Percentiles rank a stretch among this genome's conserved stretches.
Conservation (phyloP, 2,329 filamentous ascomycete genomes). For the Xylariales sp. region DNA sequence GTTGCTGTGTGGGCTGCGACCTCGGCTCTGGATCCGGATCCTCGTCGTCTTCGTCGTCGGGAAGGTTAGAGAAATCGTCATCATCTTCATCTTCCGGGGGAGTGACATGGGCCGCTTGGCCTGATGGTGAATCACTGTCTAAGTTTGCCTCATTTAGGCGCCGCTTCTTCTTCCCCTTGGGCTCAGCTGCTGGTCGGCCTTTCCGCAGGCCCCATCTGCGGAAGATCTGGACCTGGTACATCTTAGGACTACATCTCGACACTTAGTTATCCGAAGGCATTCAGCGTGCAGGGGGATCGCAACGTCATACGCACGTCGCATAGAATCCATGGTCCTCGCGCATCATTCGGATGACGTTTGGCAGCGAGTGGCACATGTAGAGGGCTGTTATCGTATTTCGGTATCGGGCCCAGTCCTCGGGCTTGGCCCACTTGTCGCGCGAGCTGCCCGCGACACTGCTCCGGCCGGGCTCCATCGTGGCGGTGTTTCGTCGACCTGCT, state of each 20-base stretch:
- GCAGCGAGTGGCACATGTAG: slow-evolving; percentile 9
- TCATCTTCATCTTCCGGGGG: too few species aligned
- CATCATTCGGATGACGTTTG: slow-evolving; percentile 10
- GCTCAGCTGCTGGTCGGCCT: slow-evolving; percentile 1
- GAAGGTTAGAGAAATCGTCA: too few species aligned
- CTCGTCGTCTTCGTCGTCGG: too few species aligned
- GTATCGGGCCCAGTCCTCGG: slow-evolving; percentile 7
- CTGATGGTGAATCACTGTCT: too few species aligned
- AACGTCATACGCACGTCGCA: slow-evolving; percentile 9
- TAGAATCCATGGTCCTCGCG: slow-evolving; percentile 9
- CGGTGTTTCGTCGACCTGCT: too few species aligned
- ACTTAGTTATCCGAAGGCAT: not conserved
- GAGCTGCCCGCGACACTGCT: too few species aligned
- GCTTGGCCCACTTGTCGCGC: slow-evolving; percentile 10
- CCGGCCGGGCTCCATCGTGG: too few species aligned
- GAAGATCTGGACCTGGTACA: slow-evolving; percentile 9
- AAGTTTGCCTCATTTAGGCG: too few species aligned
- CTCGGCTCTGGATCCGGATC: too few species aligned
- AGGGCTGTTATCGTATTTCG: slow-evolving; percentile 9
- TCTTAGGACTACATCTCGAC: slow-evolving; percentile 6
- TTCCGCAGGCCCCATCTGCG: slow-evolving; percentile 10
- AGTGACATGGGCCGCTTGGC: too few species aligned
- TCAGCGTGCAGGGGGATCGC: not conserved
- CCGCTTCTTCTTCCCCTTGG: slow-evolving; percentile 1
- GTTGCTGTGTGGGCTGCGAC: too few species aligned